Conservation (phyloP, 2,329 filamentous ascomycete species). For the Aspergillus alliaceus region DNA sequence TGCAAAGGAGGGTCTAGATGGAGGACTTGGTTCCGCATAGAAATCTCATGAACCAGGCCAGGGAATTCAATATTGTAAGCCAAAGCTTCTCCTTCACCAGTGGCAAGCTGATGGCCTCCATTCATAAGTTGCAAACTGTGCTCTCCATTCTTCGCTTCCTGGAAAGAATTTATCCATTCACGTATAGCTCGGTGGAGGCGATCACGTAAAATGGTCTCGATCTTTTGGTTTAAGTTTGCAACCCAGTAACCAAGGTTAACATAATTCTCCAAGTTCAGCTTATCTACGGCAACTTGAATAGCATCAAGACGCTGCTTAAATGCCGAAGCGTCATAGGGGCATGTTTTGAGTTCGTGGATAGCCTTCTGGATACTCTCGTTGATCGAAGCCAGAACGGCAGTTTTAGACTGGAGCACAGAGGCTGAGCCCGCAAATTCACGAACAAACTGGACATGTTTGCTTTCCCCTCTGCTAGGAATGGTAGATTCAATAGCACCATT, state of each 20-base stretch:
- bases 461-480: conserved; percentile 66
- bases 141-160: conserved; percentile 50
- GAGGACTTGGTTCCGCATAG: conserved; percentile 97
- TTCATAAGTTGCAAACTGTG: conserved; percentile 22
- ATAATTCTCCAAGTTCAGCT: conserved; percentile 94
- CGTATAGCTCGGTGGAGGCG: conserved; percentile 82
- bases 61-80: conserved; percentile 44
- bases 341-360: conserved; percentile 77
- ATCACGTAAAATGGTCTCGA: conserved; percentile 76
- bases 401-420: conserved; percentile 85
- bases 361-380: conserved; percentile 81
- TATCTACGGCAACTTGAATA: conserved; percentile 90
- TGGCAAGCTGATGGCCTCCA: conserved; percentile 19
- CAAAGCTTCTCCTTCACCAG: conserved; percentile 29
- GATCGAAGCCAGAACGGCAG: conserved; percentile 73
- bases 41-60: conserved; percentile 79
- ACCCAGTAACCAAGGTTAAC: conserved; percentile 93
- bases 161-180: conserved; percentile 84
- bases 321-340: conserved; percentile 74
- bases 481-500: conserved; percentile 61
- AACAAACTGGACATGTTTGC: conserved; percentile 95
- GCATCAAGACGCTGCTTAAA: conserved; percentile 79
- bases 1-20: conserved; percentile 93
- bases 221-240: conserved; percentile 76
- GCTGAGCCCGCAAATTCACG: conserved; percentile 88